Percentiles rank a stretch among this genome's conserved stretches.
These are phyloP conservation scores for Fagopyrum homotropicum DNA, from an alignment of 148 eudicot genomes.

Conservation along the genomic window DNA sequence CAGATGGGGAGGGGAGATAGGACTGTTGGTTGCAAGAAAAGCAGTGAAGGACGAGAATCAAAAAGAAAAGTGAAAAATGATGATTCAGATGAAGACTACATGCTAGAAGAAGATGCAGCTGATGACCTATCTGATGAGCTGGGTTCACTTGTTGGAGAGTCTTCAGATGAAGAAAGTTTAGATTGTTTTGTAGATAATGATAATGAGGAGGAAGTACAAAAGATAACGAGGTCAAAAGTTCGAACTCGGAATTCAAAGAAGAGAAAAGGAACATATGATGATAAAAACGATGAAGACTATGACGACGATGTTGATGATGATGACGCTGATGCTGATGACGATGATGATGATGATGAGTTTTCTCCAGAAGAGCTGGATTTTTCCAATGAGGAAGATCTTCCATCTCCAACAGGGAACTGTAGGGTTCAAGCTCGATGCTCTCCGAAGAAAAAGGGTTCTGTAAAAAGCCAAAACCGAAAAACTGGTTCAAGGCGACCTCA, in stretches of 20 bases:
- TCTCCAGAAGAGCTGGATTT: too few relatives aligned
- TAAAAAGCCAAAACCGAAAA: conserved; percentile 27
- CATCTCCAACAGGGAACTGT: too few relatives aligned
- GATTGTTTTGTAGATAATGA: conserved; percentile 33
- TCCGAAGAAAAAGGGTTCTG: conserved; percentile 1
- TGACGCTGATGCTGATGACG: too few relatives aligned
- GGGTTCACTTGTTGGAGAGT: conserved; percentile 62
- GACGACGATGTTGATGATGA: neutral
- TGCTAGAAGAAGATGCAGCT: conserved; percentile 57
- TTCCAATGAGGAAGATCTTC: too few relatives aligned
- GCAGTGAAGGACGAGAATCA: conserved; percentile 26
- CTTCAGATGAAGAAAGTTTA: conserved; percentile 54
- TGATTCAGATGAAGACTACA: conserved; percentile 92
- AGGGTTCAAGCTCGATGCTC: too few relatives aligned
- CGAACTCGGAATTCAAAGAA: neutral
- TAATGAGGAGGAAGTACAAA: conserved; percentile 30
- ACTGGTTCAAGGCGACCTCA: conserved; percentile 28
- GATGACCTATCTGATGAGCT: conserved; percentile 66
- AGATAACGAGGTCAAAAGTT: conserved; percentile 8
- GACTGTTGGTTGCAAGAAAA: conserved; percentile 26
- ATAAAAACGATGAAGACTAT: conserved; percentile 1
- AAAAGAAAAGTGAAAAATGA: conserved; percentile 43
- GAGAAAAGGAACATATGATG: neutral
- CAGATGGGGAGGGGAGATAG: conserved; percentile 69
- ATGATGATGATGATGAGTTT: too few relatives aligned